Evolutionary conservation across 129 eudicot genomes (phyloP).

Genomic region (Lactuca sativa): DNA sequence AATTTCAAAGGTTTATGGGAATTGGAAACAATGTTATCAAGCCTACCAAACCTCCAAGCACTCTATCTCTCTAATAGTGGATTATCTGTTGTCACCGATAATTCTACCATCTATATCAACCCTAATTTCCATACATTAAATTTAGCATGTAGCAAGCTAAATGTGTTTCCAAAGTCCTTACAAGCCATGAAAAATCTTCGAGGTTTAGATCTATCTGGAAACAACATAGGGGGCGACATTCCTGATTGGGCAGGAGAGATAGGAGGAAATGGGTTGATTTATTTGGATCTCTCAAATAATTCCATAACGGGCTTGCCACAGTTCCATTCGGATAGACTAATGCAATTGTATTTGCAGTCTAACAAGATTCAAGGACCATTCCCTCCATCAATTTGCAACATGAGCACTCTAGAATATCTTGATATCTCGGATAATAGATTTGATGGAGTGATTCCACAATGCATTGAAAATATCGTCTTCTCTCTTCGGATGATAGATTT

Average conservation of each 20-base stretch:
- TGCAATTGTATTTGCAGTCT: neutral
- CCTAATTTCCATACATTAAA: neutral
- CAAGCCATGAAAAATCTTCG: constrained; percentile 9
- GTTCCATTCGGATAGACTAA: constrained; percentile 2
- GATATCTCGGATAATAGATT: constrained; percentile 33
- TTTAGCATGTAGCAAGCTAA: constrained; percentile 21
- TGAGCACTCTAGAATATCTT: neutral
- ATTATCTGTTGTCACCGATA: neutral
- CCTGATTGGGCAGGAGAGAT: constrained; percentile 23
- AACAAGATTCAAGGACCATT: constrained; percentile 31
- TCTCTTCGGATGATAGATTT: constrained; percentile 15
- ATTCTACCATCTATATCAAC: neutral
- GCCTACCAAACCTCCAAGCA: neutral
- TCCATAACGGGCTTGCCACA: constrained; percentile 7
- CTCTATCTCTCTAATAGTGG: constrained; percentile 32
- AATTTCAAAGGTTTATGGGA: constrained; percentile 19
- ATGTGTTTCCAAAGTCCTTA: constrained; percentile 4
- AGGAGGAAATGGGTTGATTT: neutral
- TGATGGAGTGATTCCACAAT: constrained; percentile 27
- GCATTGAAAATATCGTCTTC: constrained; percentile 19
- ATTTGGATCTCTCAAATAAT: constrained; percentile 33
- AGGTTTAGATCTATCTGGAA: constrained; percentile 13
- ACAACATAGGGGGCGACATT: constrained; percentile 17
- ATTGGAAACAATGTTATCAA: constrained; percentile 22
- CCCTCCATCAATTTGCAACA: constrained; percentile 33